Evolutionary conservation across 768 basidiomycete genomes (phyloP), one percentile per base, ranked within the genome.

Genomic region (Daedalea quercina): DNA sequence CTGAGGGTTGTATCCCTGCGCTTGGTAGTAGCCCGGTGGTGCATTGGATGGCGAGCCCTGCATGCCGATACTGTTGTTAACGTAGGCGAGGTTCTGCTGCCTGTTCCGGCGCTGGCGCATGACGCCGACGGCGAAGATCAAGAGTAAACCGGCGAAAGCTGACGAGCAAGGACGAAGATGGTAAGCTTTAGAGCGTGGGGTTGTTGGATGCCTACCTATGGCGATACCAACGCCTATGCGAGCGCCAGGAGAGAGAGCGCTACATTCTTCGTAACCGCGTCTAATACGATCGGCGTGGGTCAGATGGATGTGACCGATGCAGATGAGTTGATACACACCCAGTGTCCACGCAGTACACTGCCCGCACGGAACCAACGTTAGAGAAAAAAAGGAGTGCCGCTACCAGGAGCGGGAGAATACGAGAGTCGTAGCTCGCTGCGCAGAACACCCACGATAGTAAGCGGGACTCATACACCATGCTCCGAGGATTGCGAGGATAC

Each of bases 21-120:
- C 28, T 15, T 33, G 44, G 15, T 52, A 42, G 28, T 45, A 37
- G 24, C 50, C 41, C 20, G 47, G 43, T 13, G 44, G 33, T 13
- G 31, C 50, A 25, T 50, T 50, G 41, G 37, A 53, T 7, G 54
- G 59, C n/a, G 56, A 54, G 3, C 44, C 44, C 17, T 46, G 44
- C 40, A 23, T 15, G 4, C 44, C 44, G 23, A n/a, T 23, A 22
- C 12, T 33, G 26, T 48, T 24, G 11, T 46, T 44, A 26, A 59
- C 51, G 23, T 61, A 58, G 22, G 44, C 44, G 2, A 57, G 49
- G 46, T 61, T 61, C 4, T 34, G 23, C 2, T 43, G 47, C 22
- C 37, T 53, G 15, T 44, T 19, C 6, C 48, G 26, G 8, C 56
- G 51, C 3, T 17, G 26, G 1, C 57, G 60, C 54, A 47, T 28